Conservation (phyloP, 2,329 filamentous ascomycete species). For the Plenodomus lindquistii region DNA sequence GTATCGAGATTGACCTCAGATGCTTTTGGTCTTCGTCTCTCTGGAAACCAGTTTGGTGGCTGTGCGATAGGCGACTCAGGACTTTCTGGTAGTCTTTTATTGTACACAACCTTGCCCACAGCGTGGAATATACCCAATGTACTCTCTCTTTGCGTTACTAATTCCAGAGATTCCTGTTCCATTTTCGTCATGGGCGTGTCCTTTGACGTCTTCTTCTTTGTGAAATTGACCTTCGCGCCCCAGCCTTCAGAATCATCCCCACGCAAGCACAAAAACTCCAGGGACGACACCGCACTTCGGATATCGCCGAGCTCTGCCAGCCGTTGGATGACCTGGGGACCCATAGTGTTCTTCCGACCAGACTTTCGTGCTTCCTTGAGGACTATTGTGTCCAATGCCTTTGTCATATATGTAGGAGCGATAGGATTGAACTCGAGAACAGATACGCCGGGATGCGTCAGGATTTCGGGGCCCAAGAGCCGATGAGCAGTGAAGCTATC, state of each 20-base stretch:
- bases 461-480: conserved; percentile 82
- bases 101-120: conserved; percentile 94
- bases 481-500: conserved; percentile 94
- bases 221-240: conserved; percentile 74
- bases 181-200: conserved; percentile 69
- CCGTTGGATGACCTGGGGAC: conserved; percentile 74
- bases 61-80: conserved; percentile 41
- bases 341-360: conserved; percentile 73
- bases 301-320: conserved; percentile 90
- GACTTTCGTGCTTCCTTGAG: conserved; percentile 83
- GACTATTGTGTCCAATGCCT: conserved; percentile 80
- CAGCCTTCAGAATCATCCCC: conserved; percentile 80
- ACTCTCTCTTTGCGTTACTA: conserved; percentile 84
- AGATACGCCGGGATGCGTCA: conserved; percentile 76
- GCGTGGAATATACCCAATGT: conserved; percentile 95
- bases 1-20: conserved; percentile 60
- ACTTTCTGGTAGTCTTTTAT: conserved; percentile 70
- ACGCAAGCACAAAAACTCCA: conserved; percentile 90
- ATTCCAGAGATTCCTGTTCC: conserved; percentile 77
- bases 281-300: conserved; percentile 84
- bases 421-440: conserved; percentile 93
- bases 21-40: conserved; percentile 48
- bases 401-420: conserved; percentile 81
- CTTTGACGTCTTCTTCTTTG: conserved; percentile 58
- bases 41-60: conserved; percentile 53